Percentiles rank a stretch among this genome's conserved stretches.
Conservation (phyloP, 441 rosid species). For the Euphorbia celastroides region DNA sequence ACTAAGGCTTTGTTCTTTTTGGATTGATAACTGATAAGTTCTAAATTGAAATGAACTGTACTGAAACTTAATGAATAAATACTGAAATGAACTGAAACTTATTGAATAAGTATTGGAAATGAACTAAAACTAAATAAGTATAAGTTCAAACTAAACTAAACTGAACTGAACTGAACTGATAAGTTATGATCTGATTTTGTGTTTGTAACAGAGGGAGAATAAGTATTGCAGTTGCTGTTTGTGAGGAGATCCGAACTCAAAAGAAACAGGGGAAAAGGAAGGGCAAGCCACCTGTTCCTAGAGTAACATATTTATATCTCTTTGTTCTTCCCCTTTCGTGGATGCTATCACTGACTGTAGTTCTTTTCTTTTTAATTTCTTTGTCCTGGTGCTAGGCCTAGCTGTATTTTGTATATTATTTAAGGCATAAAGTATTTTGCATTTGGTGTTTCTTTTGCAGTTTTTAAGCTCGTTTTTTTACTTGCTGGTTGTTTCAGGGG, state of each 20-base stretch:
- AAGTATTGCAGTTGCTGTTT: constrained; percentile 68
- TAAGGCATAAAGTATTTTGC: neutral
- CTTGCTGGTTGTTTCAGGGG: constrained; percentile 35
- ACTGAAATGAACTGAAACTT: too few species aligned
- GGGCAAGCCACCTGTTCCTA: constrained; percentile 66
- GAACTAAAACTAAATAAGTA: too few species aligned
- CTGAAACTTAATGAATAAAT: too few species aligned
- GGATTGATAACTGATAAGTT: too few species aligned
- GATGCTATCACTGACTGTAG: neutral
- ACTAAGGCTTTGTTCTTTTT: too few species aligned
- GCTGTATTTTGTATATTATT: neutral
- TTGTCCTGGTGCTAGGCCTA: neutral
- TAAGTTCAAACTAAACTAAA: too few species aligned
- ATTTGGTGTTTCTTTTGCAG: neutral
- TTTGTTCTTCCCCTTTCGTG: neutral
- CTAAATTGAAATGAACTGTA: too few species aligned
- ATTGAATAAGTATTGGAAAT: too few species aligned
- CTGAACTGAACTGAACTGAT: too few species aligned
- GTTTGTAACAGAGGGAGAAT: constrained; percentile 63
- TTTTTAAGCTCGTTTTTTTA: neutral
- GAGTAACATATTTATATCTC: constrained; percentile 29
- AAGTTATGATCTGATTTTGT: constrained; percentile 23
- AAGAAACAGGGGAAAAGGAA: constrained; percentile 50
- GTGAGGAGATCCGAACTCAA: constrained; percentile 39
- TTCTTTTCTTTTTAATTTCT: neutral